phyloP scores from a whole-genome alignment of 2,329 filamentous ascomycete genomes.

The Hypoxylon sp. region DNA sequence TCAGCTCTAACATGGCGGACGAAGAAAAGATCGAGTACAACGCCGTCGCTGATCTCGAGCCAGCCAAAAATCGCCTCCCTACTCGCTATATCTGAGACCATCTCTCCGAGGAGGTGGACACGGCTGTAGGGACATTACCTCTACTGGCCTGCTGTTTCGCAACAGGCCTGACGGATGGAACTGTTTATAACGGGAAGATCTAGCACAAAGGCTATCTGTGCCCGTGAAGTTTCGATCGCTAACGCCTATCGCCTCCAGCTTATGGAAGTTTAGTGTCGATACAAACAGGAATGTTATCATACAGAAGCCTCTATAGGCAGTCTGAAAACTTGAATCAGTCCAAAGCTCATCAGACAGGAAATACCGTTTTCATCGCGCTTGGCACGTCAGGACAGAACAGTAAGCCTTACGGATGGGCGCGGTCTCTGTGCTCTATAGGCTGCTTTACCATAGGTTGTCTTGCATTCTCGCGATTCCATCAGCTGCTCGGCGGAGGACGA shows the following conservation, averaged over 20 bases:
- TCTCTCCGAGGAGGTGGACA: constrained; percentile 35
- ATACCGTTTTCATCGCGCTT: constrained; percentile 54
- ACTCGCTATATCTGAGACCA: constrained; percentile 12
- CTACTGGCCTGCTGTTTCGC: constrained; percentile 41
- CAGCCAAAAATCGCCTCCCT: neutral
- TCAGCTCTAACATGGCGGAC: constrained; percentile 28
- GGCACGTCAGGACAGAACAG: constrained; percentile 51
- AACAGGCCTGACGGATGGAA: constrained; percentile 43
- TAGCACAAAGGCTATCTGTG: neutral
- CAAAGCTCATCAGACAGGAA: constrained; percentile 41
- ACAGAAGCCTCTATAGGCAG: neutral
- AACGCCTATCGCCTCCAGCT: constrained; percentile 39
- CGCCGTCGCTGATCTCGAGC: neutral
- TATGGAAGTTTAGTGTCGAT: constrained; percentile 54
- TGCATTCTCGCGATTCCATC: constrained; percentile 49
- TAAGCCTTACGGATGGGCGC: constrained; percentile 52
- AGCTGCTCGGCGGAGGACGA: constrained; percentile 39
- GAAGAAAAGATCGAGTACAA: constrained; percentile 37
- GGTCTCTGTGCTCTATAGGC: constrained; percentile 53
- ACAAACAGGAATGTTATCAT: constrained; percentile 45
- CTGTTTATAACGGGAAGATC: constrained; percentile 40
- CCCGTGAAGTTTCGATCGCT: neutral
- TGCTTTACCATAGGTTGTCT: constrained; percentile 53
- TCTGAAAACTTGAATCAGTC: neutral
- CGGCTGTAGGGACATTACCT: constrained; percentile 32